Evolutionary conservation across 2,329 filamentous ascomycete genomes (phyloP), one percentile per base, ranked within the genome.

Genomic region (Trichoderma koningii): DNA sequence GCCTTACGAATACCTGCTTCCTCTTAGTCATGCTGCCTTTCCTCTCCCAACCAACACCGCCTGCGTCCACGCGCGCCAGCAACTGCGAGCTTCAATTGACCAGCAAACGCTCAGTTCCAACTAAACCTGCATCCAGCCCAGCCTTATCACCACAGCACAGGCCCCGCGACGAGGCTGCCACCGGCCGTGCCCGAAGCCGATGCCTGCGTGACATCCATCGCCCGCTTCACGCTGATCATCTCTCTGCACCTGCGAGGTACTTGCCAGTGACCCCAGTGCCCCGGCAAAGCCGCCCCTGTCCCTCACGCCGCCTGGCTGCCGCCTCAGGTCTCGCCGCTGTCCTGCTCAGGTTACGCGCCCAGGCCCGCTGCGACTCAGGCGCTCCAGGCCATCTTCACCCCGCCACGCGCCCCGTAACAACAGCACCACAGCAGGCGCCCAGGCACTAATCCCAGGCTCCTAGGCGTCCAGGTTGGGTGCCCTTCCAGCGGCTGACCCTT

Each of bases 141-240:
- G 64, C 56, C 64, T 62, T 50, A 62, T 62, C 34, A 38, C 14
- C 64, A 23, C 41, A 45, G 55, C 64, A 23, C 41, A 45, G 55
- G 42, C 9, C 45, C 51, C 12, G 30, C 61, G 21, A 61, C 64
- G 56, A 65, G 55, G 56, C 64, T 61, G 41, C 50, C 60, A 7
- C 55, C 64, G 61, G 61, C 55, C 26, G 55, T 48, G 34, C 48
- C 50, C 28, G 50, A 30, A 9, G 26, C 17, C 28, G 17, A 52
- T 30, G n/a, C 28, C 50, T 52, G 50, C 28, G 26, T 52, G 50
- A 34, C 7, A 38, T 12, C 28, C 34, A 17, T 30, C 28, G 17
- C 34, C 34, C 34, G 10, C 34, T 14, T 38, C 7, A 4, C 34
- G 34, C 34, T 14, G 12, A 38, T 38, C 34, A 38, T 38, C 34